These are phyloP conservation scores for Geum urbanum DNA, from an alignment of 306 rosid species.

Conservation along the genomic window DNA sequence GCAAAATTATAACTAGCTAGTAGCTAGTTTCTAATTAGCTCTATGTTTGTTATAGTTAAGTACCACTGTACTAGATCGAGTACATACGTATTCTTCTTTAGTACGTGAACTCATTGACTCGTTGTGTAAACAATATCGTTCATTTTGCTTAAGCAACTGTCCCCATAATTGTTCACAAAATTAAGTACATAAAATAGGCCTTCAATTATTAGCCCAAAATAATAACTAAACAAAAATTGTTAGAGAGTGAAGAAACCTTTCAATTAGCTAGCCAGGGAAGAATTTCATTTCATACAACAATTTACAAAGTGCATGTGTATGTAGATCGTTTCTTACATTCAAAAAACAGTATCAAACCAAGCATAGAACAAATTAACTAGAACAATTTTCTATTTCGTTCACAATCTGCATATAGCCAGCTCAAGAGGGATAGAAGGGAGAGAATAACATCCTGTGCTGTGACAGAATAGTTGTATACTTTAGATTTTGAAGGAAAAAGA, in stretches of 20 bases:
- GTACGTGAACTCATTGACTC: no score
- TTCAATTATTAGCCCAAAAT: not conserved
- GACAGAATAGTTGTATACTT: not conserved
- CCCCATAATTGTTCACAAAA: no score
- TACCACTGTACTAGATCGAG: no score
- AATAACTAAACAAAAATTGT: not conserved
- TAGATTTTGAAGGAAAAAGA: not conserved
- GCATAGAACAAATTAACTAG: not conserved
- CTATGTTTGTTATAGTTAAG: no score
- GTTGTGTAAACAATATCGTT: no score
- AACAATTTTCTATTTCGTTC: not conserved
- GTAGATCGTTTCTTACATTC: not conserved
- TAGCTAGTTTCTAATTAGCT: no score
- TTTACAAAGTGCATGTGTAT: not conserved
- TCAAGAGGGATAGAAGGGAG: conserved; percentile 29
- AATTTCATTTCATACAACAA: not conserved
- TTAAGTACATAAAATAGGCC: not conserved
- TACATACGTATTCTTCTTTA: no score
- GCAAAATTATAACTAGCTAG: no score
- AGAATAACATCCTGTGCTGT: not conserved
- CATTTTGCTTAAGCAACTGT: no score
- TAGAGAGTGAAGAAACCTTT: not conserved
- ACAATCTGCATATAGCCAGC: conserved; percentile 11
- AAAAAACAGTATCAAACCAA: not conserved
- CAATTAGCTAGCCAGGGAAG: not conserved